Base-by-base conservation (phyloP, 2,329 filamentous ascomycete genomes). In the Aureobasidium pullulans region DNA sequence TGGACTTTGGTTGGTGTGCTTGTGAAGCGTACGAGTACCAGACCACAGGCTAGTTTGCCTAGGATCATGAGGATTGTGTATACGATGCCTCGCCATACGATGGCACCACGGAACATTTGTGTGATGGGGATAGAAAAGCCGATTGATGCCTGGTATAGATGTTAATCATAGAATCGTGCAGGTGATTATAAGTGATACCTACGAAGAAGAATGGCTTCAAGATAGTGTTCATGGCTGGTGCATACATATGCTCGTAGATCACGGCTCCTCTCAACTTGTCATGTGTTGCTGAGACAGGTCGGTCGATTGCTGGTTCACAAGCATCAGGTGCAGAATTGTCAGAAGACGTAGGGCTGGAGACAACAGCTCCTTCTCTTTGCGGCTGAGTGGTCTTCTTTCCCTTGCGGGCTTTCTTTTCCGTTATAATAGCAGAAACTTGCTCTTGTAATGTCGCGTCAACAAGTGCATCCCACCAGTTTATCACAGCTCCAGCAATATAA, bases 101-200 rank as follows among this genome's bases (percentile, higher is more conserved):
- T 77, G 0, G 73, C 66, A 0, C 81, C 81, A 0, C 70, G 69
- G 65, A 91, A 93, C 77, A 94, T 84, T 6, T 82, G 73, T 0
- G 80, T 82, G 32, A 93, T 86, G 0, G 89, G 89, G 1, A 94
- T 88, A 0, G 88, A 86, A 68, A 93, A 92, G 0, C 89, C 89
- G 37, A 93, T 87, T 0, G 81, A 84, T 2, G 80, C 87, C 75
- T 76, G 2, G 79, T 15, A n/a, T 10, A n/a, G 13, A 9, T 10
- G 19, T 60, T 16, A 60, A 40, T 56, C 8, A 10, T 1, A 11
- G 7, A n/a, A 19, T 6, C 1, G n/a, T 9, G 3, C 15, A 16
- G 15, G 6, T 9, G 9, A 6, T 16, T 7, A 13, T 11, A 37
- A 7, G n/a, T 46, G 31, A 16, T 43, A 49, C 47, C 23, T 43